Base-by-base conservation (phyloP, 148 eudicot species). In the Mesembryanthemum crystallinum region DNA sequence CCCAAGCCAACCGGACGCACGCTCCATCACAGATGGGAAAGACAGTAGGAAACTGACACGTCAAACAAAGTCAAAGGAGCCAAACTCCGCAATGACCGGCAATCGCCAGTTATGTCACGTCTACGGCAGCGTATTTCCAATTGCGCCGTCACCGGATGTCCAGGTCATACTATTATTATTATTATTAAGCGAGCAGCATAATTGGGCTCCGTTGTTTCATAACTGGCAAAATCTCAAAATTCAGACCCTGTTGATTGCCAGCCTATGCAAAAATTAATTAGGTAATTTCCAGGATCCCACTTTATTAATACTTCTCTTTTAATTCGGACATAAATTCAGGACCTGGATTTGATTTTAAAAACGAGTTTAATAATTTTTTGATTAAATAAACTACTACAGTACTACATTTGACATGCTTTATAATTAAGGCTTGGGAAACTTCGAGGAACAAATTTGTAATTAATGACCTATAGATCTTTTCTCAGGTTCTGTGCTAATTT, bases 31-130 rank as follows among this genome's bases (percentile, higher is more conserved):
- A 60, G 25, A 25, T 39, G 20, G 45, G 69, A 74, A 47, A 71
- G 70, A 62, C 73, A 69, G 64, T 0, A 20, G 76, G 42, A 76
- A 75, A 49, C 63, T 30, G 76, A 59, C 77, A 75, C 72, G 77
- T 77, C 67, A 80, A 71, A 68, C 73, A 83, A n/a, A 77, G 82
- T 79, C 80, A 77, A 85, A 75, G 82, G 66, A 64, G 71, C 86
- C 82, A 57, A 75, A 21, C 64, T 64, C 87, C 88, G 86, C 65
- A 66, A 79, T 68, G 54, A 83, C 86, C 80, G 90, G 82, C 63
- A 42, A 69, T 21, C 83, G 70, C 85, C 86, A 86, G 91, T 82
- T 52, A 47, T 79, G 86, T 81, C 30, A 89, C 91, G 86, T 77
- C 72, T 71, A 83, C 85, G 84, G 78, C 79, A 83, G 39, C 7